Percentiles rank a stretch among this genome's conserved stretches.
Conservation (phyloP, 2,329 filamentous ascomycete genomes). For the Helotiales sp. region DNA sequence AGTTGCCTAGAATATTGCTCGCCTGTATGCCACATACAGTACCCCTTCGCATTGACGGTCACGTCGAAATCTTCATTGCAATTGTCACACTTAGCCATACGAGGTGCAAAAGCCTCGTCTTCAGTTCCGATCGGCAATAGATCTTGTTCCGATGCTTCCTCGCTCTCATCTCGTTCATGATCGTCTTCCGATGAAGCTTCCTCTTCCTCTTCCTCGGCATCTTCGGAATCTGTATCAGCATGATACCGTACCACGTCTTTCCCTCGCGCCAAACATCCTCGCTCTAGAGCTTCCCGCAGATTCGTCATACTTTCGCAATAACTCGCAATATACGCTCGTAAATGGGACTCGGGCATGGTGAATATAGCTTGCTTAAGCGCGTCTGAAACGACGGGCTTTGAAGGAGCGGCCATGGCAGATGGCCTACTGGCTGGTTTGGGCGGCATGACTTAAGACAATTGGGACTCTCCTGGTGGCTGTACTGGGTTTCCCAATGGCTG, state of each 20-base stretch:
- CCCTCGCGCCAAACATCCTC: neutral
- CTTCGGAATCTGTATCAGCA: constrained; percentile 2
- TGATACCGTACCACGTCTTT: constrained; percentile 10
- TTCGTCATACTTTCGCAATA: neutral
- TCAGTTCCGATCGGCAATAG: neutral
- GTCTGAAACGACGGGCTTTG: neutral
- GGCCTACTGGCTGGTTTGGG: neutral
- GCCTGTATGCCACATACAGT: constrained; percentile 18
- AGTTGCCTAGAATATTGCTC: neutral
- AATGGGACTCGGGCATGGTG: neutral
- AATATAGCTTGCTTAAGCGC: neutral
- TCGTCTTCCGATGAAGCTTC: neutral
- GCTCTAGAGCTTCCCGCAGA: neutral
- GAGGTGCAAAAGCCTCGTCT: constrained; percentile 1
- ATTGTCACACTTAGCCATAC: constrained; percentile 11
- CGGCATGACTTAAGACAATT: neutral
- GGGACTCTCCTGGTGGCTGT: neutral
- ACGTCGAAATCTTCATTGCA: constrained; percentile 19
- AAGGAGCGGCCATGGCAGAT: neutral
- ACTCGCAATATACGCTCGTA: neutral
- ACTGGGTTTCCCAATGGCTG: neutral
- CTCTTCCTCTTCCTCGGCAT: neutral
- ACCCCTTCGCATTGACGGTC: neutral
- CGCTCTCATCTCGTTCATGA: neutral
- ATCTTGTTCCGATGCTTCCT: neutral